Evolutionary conservation across 2,329 filamentous ascomycete genomes (phyloP).

Genomic region (Colletotrichum theobromicola): DNA sequence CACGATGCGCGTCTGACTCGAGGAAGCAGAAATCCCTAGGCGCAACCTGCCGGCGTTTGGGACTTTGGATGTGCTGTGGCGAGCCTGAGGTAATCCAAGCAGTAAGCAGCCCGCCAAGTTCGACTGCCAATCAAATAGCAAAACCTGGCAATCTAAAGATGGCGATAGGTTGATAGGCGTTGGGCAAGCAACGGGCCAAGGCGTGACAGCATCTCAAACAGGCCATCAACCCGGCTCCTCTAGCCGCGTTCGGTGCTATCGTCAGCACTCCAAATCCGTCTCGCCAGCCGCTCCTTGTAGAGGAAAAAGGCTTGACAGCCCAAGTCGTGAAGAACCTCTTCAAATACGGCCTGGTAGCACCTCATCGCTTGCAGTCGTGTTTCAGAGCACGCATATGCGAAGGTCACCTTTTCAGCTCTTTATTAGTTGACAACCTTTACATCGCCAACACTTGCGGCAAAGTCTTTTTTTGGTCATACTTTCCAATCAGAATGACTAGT

Average conservation of each 20-base stretch:
- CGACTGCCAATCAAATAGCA: background rate
- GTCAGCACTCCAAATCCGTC: conserved; percentile 9
- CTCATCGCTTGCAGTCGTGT: background rate
- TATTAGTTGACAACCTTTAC: background rate
- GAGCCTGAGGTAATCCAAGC: background rate
- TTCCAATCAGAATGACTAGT: background rate
- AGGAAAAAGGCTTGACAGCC: background rate
- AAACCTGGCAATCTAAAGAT: background rate
- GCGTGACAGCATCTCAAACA: background rate
- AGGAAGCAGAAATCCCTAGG: background rate
- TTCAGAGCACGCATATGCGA: background rate
- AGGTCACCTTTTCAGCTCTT: background rate
- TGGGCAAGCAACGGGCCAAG: background rate
- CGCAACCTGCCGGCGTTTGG: background rate
- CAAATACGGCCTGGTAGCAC: background rate
- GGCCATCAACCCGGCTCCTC: background rate
- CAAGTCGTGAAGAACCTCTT: background rate
- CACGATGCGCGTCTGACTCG: background rate
- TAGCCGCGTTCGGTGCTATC: background rate
- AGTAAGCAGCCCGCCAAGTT: background rate
- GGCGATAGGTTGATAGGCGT: background rate
- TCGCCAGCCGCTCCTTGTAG: background rate
- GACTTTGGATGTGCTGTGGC: background rate
- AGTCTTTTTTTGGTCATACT: background rate
- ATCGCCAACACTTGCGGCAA: background rate